A percentile compares a stretch with the other conserved stretches of the same genome.
phyloP scores from a whole-genome alignment of 768 basidiomycete species.

The Russula earlei region DNA sequence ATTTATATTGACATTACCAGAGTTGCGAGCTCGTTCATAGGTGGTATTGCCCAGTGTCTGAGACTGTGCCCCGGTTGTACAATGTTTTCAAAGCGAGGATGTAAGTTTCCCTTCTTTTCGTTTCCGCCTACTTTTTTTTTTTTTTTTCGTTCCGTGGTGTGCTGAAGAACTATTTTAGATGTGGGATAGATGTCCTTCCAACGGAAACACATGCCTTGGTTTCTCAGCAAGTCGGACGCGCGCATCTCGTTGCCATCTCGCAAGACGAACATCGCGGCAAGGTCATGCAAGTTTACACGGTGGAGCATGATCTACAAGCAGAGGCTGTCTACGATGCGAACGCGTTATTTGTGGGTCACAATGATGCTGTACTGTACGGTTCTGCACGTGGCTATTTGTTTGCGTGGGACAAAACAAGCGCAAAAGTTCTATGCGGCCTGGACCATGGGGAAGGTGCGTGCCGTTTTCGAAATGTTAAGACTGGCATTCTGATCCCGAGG shows the following conservation, averaged over 20 bases:
- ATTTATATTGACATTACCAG: not conserved
- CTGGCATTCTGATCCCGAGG: not conserved
- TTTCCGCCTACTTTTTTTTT: too few species aligned
- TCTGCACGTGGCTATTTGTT: constrained; percentile 43
- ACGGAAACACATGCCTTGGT: constrained; percentile 44
- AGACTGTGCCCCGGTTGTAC: constrained; percentile 53
- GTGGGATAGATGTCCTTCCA: constrained; percentile 43
- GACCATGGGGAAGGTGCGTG: constrained; percentile 50
- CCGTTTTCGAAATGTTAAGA: not conserved
- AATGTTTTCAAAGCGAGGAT: constrained; percentile 50
- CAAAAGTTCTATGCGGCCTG: constrained; percentile 45
- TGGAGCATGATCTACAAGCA: constrained; percentile 31
- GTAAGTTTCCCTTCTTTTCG: constrained; percentile 29
- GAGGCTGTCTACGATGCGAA: constrained; percentile 30
- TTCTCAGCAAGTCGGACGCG: constrained; percentile 40
- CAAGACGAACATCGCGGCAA: constrained; percentile 41
- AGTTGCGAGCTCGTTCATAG: constrained; percentile 26
- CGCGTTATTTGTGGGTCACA: constrained; percentile 44
- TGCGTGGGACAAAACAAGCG: constrained; percentile 53
- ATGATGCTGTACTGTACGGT: constrained; percentile 50
- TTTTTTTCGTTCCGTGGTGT: not conserved
- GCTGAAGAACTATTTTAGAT: constrained; percentile 30
- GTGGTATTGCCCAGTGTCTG: constrained; percentile 62
- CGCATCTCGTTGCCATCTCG: constrained; percentile 43
- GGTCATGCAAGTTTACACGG: constrained; percentile 44